Base-by-base conservation (phyloP, 2,329 filamentous ascomycete species). In the Colletotrichum sp. region DNA sequence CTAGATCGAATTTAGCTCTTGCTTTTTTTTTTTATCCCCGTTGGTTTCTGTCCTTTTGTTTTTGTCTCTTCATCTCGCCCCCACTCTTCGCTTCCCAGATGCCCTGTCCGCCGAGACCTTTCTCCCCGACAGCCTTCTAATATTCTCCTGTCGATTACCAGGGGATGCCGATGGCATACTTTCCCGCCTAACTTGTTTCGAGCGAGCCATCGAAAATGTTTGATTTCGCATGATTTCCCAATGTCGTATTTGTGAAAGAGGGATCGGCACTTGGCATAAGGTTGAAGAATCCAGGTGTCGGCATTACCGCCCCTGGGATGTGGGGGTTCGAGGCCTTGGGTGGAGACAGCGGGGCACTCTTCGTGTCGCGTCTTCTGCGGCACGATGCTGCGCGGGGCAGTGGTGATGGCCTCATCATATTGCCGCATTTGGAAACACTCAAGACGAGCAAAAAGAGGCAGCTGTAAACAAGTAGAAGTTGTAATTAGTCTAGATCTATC, bases 401-500 rank as follows among this genome's bases (percentile, higher is more conserved):
- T 59, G 30, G 24, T n/a, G 18, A 21, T 62, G 26, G 21, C 28
- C 5, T 62, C 28, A 21, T 21, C 0, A 0, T 0, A 15, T 21
- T 32, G 2, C n/a, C 16, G 8, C 3, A 62, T 32, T 21, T 8
- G 16, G 32, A 30, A 62, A 8, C 28, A 34, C 28, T 3, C 1
- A 6, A 12, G 16, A 62, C 28, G 18, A 34, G 26, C 57, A 34
- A 0, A 6, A 8, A 16, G 8, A 15, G 1, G 0, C 7, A 0
- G 9, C 32, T 30, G 3, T 36, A 8, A 69, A 60, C 16, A 39
- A 21, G 26, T 21, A 69, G 59, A 60, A 34, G 18, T 39, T 55
- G 64, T 62, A 30, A 72, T 75, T 67, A 67, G 60, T 60, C 62
- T 63, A 66, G 36, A 72, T 66, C 49, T 60, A 39, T 75, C 72